Base-by-base conservation (phyloP, 2,329 filamentous ascomycete species). In the Pseudocercospora fijiensis region DNA sequence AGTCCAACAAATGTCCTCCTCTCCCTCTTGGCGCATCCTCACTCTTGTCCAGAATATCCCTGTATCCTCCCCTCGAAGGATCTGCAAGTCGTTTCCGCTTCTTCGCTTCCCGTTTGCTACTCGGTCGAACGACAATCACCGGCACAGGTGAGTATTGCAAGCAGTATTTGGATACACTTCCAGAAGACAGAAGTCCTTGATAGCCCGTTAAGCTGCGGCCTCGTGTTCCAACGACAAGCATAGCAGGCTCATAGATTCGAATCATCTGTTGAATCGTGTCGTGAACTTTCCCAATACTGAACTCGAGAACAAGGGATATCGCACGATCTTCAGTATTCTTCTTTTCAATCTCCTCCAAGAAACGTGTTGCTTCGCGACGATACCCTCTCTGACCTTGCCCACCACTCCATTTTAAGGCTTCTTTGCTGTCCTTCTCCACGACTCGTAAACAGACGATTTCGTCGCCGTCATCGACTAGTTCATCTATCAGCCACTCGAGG, bases 81-180 rank as follows among this genome's bases (percentile, higher is more conserved):
- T 96, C 91, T 60, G 90, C 87, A 57, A 87, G 85, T 28, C 93
- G 88, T 80, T 96, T 96, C 64, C 85, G 84, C 78, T 95, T 96
- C 80, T 96, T 96, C 79, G 95, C 95, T 74, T 91, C 86, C 20
- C 93, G 89, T 79, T 96, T 96, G 65, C 90, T 90, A 30, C 89
- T 90, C 37, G 93, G 92, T 3, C 93, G 86, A 9, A 96, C 93
- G 30, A 97, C 93, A 28, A 96, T 93, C 7, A 96, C 93, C 0
- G 93, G 93, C 1, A 97, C 91, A 0, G 93, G 92, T 1, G 91
- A 96, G 76, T 96, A 93, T 75, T 97, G 93, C 11, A 96, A 83
- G 73, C 93, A 96, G 78, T 96, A 97, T 75, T 96, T 96, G 26
- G 91, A 96, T 51, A 96, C 93, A 0, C 90, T 95, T 67, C 92